Evolutionary conservation across 805 yeast species (phyloP).

Genomic region (Zygosaccharomyces kombuchaensis): DNA sequence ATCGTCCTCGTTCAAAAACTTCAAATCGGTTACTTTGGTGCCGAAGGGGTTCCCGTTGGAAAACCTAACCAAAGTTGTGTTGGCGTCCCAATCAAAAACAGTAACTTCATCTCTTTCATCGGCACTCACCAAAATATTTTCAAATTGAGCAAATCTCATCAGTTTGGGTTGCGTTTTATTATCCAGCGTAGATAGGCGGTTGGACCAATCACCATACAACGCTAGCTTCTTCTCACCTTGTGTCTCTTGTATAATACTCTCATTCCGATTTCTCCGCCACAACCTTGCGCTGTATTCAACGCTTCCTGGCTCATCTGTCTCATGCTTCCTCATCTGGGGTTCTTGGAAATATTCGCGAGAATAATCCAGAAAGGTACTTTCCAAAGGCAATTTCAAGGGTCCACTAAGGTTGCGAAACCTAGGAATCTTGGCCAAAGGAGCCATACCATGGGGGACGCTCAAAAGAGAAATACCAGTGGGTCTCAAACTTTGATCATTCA

Average conservation of each 20-base stretch:
- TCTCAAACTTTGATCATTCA: constrained; percentile 24
- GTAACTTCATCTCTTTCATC: constrained; percentile 82
- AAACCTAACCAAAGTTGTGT: constrained; percentile 58
- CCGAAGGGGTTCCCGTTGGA: constrained; percentile 84
- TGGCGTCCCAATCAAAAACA: constrained; percentile 82
- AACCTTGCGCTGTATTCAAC: constrained; percentile 72
- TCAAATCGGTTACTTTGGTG: constrained; percentile 80
- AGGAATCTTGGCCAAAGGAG: constrained; percentile 55
- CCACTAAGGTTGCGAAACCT: constrained; percentile 39
- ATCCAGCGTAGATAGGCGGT: constrained; percentile 52
- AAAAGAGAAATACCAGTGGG: constrained; percentile 22
- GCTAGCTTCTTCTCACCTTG: constrained; percentile 86
- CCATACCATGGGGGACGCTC: constrained; percentile 38
- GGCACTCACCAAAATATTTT: constrained; percentile 68
- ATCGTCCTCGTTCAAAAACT: constrained; percentile 89
- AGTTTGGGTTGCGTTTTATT: constrained; percentile 77
- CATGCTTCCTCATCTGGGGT: constrained; percentile 85
- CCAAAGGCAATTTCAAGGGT: constrained; percentile 43
- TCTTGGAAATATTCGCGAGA: constrained; percentile 90
- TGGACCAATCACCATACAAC: constrained; percentile 80
- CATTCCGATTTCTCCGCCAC: constrained; percentile 91
- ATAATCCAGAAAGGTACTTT: constrained; percentile 65
- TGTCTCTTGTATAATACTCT: constrained; percentile 76
- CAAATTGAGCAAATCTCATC: constrained; percentile 84
- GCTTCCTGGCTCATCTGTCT: constrained; percentile 89